phyloP scores from a whole-genome alignment of 805 yeast genomes.

The Sugiyamaella valdiviana region DNA sequence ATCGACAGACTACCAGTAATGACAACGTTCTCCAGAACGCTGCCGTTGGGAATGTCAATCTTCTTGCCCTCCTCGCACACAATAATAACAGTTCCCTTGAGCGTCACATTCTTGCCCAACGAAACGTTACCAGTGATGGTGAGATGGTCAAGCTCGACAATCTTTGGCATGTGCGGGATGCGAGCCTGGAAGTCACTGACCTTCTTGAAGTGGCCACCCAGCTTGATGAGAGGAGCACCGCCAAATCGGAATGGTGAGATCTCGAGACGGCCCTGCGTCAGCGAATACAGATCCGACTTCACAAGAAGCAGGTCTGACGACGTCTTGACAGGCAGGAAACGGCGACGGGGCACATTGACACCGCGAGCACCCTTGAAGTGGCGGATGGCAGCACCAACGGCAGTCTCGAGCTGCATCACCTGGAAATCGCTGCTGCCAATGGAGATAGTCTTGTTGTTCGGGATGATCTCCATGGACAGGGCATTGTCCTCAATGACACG shows the following conservation, averaged over 20 bases:
- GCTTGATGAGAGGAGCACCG: slow-evolving; percentile 88
- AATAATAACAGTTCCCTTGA: slow-evolving; percentile 95
- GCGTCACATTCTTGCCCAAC: slow-evolving; percentile 81
- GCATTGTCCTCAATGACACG: slow-evolving; percentile 79
- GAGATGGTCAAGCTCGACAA: slow-evolving; percentile 92
- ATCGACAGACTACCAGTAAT: slow-evolving; percentile 95
- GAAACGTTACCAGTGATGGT: slow-evolving; percentile 95
- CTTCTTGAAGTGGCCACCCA: slow-evolving; percentile 95
- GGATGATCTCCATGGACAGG: slow-evolving; percentile 88
- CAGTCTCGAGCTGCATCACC: slow-evolving; percentile 94
- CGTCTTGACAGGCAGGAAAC: slow-evolving; percentile 97
- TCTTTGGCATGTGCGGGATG: slow-evolving; percentile 92
- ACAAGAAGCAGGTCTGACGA: slow-evolving; percentile 91
- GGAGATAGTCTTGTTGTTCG: slow-evolving; percentile 80
- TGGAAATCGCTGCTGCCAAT: slow-evolving; percentile 71
- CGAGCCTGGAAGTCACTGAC: slow-evolving; percentile 85
- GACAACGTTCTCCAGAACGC: slow-evolving; percentile 90
- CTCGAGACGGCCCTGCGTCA: slow-evolving; percentile 86
- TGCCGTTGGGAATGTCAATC: slow-evolving; percentile 96
- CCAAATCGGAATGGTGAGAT: slow-evolving; percentile 82
- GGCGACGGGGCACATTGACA: slow-evolving; percentile 95
- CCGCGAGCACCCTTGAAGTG: slow-evolving; percentile 94
- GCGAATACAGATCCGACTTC: slow-evolving; percentile 85
- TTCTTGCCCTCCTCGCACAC: slow-evolving; percentile 96
- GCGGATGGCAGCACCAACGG: slow-evolving; percentile 98